These are phyloP conservation scores for Knufia fluminis DNA, from an alignment of 2,329 filamentous ascomycete species.

Conservation along the genomic window DNA sequence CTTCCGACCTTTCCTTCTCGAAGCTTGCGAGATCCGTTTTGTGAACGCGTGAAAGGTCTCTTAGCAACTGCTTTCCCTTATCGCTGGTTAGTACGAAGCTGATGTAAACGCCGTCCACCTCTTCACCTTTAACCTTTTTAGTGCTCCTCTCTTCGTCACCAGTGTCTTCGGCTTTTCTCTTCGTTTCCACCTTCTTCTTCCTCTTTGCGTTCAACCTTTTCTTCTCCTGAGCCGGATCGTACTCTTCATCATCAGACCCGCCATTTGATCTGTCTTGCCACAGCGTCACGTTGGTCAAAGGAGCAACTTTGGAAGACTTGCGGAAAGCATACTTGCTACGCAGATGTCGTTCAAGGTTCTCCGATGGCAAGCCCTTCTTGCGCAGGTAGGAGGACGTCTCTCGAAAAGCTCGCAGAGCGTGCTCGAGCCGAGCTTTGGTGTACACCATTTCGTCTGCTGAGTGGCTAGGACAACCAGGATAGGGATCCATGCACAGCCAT, in stretches of 20 bases:
- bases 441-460: slow-evolving; percentile 13
- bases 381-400: slow-evolving; percentile 2
- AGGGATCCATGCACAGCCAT: not conserved
- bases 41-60: not conserved
- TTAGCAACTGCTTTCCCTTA: not conserved
- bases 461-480: slow-evolving; percentile 6
- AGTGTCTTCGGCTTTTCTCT: slow-evolving; percentile 4
- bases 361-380: slow-evolving; percentile 1
- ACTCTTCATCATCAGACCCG: slow-evolving; percentile 5
- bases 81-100: slow-evolving; percentile 3
- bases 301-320: not conserved
- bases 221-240: slow-evolving; percentile 4
- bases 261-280: slow-evolving; percentile 10
- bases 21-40: not conserved
- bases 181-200: slow-evolving; percentile 1
- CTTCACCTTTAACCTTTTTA: slow-evolving; percentile 1
- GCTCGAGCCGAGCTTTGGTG: slow-evolving; percentile 11
- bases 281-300: slow-evolving; percentile 1
- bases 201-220: not conserved
- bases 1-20: not conserved
- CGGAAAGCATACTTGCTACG: slow-evolving; percentile 13
- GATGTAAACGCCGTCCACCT: slow-evolving; percentile 1
- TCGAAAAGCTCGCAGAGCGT: slow-evolving; percentile 14
- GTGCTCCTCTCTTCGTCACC: not conserved
- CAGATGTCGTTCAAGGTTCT: slow-evolving; percentile 10